phyloP scores from a whole-genome alignment of 2,329 filamentous ascomycete species.

The Fusarium multiceps region DNA sequence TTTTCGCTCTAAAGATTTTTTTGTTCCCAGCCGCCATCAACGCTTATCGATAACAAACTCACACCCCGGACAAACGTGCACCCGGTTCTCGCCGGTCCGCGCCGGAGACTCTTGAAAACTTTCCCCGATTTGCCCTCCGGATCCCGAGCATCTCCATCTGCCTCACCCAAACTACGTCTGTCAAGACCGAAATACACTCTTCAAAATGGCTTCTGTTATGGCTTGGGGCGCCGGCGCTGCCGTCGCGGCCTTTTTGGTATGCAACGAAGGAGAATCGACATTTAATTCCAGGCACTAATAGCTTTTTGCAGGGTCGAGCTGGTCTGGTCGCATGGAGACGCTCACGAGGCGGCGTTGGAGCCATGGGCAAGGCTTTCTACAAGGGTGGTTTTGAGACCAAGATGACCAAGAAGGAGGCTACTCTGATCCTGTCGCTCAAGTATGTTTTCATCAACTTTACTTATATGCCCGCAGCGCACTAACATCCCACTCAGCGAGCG shows the following conservation, averaged over 20 bases:
- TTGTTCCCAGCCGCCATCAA: slow-evolving; percentile 1
- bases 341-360: slow-evolving; percentile 80
- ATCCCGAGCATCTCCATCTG: slow-evolving; percentile 23
- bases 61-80: slow-evolving; percentile 37
- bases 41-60: slow-evolving; percentile 41
- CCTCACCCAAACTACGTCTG: slow-evolving; percentile 18
- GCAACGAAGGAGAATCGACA: slow-evolving; percentile 25
- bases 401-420: slow-evolving; percentile 93
- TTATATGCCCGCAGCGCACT: background rate
- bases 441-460: slow-evolving; percentile 55
- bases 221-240: slow-evolving; percentile 61
- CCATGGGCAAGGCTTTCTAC: slow-evolving; percentile 92
- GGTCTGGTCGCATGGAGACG: slow-evolving; percentile 89
- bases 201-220: slow-evolving; percentile 57
- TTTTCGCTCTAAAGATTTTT: slow-evolving; percentile 16
- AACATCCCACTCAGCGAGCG: slow-evolving; percentile 73
- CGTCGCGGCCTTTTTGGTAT: slow-evolving; percentile 64
- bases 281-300: slow-evolving; percentile 16
- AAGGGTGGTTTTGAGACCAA: slow-evolving; percentile 97
- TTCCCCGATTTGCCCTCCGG: slow-evolving; percentile 32
- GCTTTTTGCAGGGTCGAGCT: slow-evolving; percentile 78
- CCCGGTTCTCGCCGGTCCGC: slow-evolving; percentile 36
- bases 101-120: slow-evolving; percentile 46
- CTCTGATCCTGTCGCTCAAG: slow-evolving; percentile 91
- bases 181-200: background rate